Evolutionary conservation across 352 stramenopile genomes (phyloP), one percentile per base, ranked within the genome.

Genomic region (Pythium apleroticum): DNA sequence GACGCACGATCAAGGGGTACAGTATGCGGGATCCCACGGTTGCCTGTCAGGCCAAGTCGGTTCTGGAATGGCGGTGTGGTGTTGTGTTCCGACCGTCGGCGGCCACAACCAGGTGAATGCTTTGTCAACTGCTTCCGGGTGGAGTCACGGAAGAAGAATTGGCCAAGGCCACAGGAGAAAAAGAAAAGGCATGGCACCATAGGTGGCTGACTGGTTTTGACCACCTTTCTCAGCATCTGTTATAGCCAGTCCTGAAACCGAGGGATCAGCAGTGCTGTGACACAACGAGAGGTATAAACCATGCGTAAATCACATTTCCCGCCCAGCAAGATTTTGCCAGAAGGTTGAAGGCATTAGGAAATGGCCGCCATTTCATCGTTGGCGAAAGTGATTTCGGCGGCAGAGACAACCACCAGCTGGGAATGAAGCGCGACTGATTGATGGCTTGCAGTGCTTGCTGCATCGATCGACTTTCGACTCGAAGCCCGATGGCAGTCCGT

Each of bases 1-100:
- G 3, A 24, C 39, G 39, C n/a, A 28, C 43, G 43, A 50, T 50
- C 43, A 27, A 50, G 3, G 8, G 43, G 43, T 17, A 50, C n/a
- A n/a, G n/a, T n/a, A n/a, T n/a, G n/a, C n/a, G n/a, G n/a, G n/a
- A 50, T 50, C 43, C 43, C 43, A 50, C 43, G 20, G 43, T 25
- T 27, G 43, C 43, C 43, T 50, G 20, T 27, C 43, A 50, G 43
- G n/a, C 10, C 30, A 33, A 5, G 43, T 27, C 43, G 17, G 43
- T 50, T 50, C 43, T 27, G 43, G 20, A 50, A 28, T 50, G 7
- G n/a, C 4, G 7, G 43, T 17, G 43, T 9, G n/a, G n/a, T n/a
- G n/a, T n/a, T 50, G 19, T 50, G 43, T 50, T 50, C 19, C 43
- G 43, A 50, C 43, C 43, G 43, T 14, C 10, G 43, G 43, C 20